These are phyloP conservation scores for Blastobotrys muscicola DNA, from an alignment of 805 yeast genomes.

Conservation along the genomic window DNA sequence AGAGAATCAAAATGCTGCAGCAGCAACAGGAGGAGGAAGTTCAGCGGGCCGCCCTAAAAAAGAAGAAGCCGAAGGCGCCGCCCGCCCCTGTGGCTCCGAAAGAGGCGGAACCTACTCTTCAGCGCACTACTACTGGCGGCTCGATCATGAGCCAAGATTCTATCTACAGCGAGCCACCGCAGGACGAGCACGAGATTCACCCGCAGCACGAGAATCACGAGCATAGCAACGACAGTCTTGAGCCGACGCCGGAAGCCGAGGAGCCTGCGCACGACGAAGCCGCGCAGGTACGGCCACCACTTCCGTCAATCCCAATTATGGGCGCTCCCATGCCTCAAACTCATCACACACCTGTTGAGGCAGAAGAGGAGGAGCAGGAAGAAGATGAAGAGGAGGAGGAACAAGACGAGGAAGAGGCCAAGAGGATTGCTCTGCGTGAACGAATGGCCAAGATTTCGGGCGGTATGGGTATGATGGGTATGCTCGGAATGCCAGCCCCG, in stretches of 20 bases:
- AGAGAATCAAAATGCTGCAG: slow-evolving; percentile 76
- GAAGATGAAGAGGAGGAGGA: slow-evolving; percentile 28
- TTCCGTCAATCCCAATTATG: background rate
- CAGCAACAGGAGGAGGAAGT: slow-evolving; percentile 74
- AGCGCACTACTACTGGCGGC: slow-evolving; percentile 3
- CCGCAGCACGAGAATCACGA: background rate
- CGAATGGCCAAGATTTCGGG: slow-evolving; percentile 96
- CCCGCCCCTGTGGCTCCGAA: background rate
- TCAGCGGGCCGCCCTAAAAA: slow-evolving; percentile 47
- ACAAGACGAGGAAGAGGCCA: slow-evolving; percentile 41
- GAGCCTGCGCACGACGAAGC: background rate
- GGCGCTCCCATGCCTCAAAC: background rate
- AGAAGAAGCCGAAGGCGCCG: slow-evolving; percentile 15
- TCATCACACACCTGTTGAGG: slow-evolving; percentile 8
- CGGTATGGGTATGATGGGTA: slow-evolving; percentile 56
- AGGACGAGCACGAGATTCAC: background rate
- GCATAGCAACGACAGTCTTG: background rate
- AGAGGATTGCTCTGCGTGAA: slow-evolving; percentile 69
- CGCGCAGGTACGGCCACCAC: background rate
- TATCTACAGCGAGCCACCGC: background rate
- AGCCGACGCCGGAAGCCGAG: background rate
- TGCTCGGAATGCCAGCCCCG: slow-evolving; percentile 16
- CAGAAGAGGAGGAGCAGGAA: slow-evolving; percentile 21
- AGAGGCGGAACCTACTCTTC: background rate
- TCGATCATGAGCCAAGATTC: slow-evolving; percentile 2